Evolutionary conservation across 2,329 filamentous ascomycete species (phyloP), one percentile per base, ranked within the genome.

Genomic region (Fusarium denticulatum): DNA sequence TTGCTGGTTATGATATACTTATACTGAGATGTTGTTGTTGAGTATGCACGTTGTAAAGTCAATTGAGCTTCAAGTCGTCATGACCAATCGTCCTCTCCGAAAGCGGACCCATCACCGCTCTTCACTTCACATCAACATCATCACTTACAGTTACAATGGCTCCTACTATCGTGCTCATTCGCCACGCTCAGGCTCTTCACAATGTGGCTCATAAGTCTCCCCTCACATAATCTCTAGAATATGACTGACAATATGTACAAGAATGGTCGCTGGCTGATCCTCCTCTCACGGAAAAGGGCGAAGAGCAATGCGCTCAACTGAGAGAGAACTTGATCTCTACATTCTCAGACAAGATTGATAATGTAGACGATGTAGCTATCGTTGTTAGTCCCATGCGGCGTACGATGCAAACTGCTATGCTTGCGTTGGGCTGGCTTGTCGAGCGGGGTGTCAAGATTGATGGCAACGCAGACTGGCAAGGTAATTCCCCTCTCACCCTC

Each of bases 131-230:
- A 1, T 42, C 63, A 53, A 59, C 69, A 68, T 57, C 43, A 53
- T 30, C 49, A 14, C 47, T 50, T 24, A 50, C 22, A 50, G 14
- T 24, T 59, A 58, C 16, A 32, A 89, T 90, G 88, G 78, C 88
- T 58, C 88, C 87, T 2, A 88, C 84, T 0, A 77, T 98, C 67
- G 93, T 98, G 75, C 86, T 98, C 78, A 92, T 98, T 78, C 93
- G 96, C 76, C 96, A 98, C 87, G 96, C 94, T 22, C 94, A 98
- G 82, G 88, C 86, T 14, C 78, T 85, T n/a, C 88, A 90, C 79
- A 90, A 90, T 67, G 81, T 83, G 20, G 78, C 82, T 56, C 80
- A 89, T 89, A 83, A 82, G 87, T 86, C 32, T 59, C 59, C 50
- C 61, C 55, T 40, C 18, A 24, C 26, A 24, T 6, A 14, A 30